Evolutionary conservation across 106 monocot species (phyloP).

Genomic region (Cymbidium sinense): DNA sequence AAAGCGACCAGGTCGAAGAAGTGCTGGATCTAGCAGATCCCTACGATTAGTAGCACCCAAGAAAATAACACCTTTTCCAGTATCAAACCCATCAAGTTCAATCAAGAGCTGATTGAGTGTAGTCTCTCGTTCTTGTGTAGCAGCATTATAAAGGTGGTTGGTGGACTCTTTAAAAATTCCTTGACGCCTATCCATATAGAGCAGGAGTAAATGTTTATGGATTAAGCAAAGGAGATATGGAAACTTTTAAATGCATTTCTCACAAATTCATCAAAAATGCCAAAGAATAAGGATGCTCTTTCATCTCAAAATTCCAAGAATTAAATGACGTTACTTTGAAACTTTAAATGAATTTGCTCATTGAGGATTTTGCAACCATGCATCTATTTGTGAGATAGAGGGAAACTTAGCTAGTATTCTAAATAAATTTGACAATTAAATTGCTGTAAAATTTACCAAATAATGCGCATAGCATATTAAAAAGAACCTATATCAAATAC

Average conservation of each 20-base stretch:
- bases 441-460: background rate
- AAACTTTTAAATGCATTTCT: background rate
- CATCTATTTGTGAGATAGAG: background rate
- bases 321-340: background rate
- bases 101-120: conserved; percentile 86
- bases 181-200: conserved; percentile 51
- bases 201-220: background rate
- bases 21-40: conserved; percentile 85
- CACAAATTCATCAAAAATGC: background rate
- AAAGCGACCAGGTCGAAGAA: conserved; percentile 93
- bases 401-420: background rate
- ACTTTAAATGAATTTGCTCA: background rate
- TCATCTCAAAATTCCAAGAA: background rate
- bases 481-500: background rate
- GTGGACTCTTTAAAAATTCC: conserved; percentile 80
- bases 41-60: conserved; percentile 89
- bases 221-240: background rate
- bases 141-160: conserved; percentile 66
- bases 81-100: conserved; percentile 94
- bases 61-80: conserved; percentile 84
- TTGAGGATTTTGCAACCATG: background rate
- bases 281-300: background rate
- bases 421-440: background rate
- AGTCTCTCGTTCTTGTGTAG: conserved; percentile 86
- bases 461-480: background rate